These are phyloP conservation scores for Gyromitra esculenta DNA, from an alignment of 2,329 filamentous ascomycete species.

Conservation along the genomic window DNA sequence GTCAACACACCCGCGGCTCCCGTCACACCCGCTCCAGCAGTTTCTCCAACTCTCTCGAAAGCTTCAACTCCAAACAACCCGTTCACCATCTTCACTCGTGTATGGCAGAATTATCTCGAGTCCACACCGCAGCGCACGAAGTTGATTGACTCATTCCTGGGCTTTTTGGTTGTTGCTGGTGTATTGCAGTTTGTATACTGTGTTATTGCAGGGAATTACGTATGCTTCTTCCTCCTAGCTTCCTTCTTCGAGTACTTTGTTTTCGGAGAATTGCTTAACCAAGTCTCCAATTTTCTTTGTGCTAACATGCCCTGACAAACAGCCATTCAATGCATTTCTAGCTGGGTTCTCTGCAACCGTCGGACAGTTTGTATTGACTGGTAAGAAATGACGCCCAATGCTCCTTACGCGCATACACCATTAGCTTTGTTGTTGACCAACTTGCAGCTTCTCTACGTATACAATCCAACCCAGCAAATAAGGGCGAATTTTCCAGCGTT, in stretches of 20 bases:
- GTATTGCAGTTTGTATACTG: conserved; percentile 95
- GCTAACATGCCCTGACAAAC: conserved; percentile 41
- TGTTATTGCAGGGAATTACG: conserved; percentile 89
- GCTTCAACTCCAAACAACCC: conserved; percentile 57
- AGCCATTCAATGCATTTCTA: conserved; percentile 99
- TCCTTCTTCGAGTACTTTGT: conserved; percentile 14
- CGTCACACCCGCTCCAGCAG: neutral
- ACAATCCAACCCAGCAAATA: conserved; percentile 87
- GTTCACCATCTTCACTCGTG: conserved; percentile 61
- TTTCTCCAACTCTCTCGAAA: conserved; percentile 50
- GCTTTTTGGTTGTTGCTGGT: conserved; percentile 83
- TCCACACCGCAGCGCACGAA: conserved; percentile 89
- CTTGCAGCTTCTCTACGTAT: conserved; percentile 77
- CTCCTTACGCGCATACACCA: neutral
- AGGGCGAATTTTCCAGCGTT: conserved; percentile 77
- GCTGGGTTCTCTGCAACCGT: conserved; percentile 94
- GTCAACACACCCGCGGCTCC: conserved; percentile 20
- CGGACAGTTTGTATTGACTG: conserved; percentile 95
- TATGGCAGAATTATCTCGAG: conserved; percentile 81
- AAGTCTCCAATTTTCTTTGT: neutral
- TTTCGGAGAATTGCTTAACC: conserved; percentile 1
- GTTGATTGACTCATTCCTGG: conserved; percentile 90
- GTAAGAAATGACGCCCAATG: conserved; percentile 62
- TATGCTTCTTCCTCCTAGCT: conserved; percentile 65
- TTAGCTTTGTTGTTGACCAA: conserved; percentile 25